These are phyloP conservation scores for Lentinula sp. DNA, from an alignment of 768 basidiomycete species.

Conservation along the genomic window DNA sequence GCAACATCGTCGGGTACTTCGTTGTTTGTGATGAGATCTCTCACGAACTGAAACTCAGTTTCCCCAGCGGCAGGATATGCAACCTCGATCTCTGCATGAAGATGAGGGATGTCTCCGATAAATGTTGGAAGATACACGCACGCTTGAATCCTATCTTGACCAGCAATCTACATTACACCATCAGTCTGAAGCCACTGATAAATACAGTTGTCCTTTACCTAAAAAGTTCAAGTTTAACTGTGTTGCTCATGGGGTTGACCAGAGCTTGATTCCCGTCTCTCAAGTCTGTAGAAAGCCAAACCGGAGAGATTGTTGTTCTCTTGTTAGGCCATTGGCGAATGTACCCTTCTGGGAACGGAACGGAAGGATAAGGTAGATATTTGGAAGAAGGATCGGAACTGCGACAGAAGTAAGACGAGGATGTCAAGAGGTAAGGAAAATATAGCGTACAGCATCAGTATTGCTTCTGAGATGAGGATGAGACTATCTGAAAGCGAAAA, in stretches of 20 bases:
- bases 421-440: not conserved
- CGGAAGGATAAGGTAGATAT: conserved; percentile 65
- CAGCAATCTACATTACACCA: conserved; percentile 55
- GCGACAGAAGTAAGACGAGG: conserved; percentile 5
- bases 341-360: conserved; percentile 40
- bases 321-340: conserved; percentile 69
- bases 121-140: not conserved
- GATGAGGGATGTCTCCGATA: not conserved
- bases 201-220: conserved; percentile 16
- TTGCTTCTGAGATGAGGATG: conserved; percentile 11
- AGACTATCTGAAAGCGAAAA: not conserved
- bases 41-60: conserved; percentile 72
- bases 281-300: conserved; percentile 80
- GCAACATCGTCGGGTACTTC: conserved; percentile 73
- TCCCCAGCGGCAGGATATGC: conserved; percentile 83
- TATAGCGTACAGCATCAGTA: conserved; percentile 41
- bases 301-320: conserved; percentile 54
- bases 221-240: conserved; percentile 50
- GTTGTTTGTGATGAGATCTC: conserved; percentile 57
- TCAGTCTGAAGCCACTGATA: conserved; percentile 36
- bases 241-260: conserved; percentile 78
- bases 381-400: conserved; percentile 63
- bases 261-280: conserved; percentile 83
- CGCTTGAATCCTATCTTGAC: conserved; percentile 75
- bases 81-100: conserved; percentile 57